Conservation (phyloP, 2,329 filamentous ascomycete species). For the Diatrype stigma region DNA sequence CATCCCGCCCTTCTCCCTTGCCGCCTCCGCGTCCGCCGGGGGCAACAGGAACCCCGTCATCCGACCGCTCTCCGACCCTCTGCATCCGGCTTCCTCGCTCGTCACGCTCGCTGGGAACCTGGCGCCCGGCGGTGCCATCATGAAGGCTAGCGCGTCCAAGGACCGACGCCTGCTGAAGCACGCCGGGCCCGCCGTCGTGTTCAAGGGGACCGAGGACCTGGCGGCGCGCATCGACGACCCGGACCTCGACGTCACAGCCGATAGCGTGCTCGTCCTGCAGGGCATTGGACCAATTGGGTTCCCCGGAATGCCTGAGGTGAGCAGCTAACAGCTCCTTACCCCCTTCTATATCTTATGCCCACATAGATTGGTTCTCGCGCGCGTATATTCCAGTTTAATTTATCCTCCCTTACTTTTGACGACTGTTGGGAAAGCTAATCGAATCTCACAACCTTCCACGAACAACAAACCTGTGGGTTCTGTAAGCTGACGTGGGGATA, state of each 20-base stretch:
- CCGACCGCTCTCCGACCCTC: constrained; percentile 57
- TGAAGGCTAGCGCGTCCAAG: constrained; percentile 85
- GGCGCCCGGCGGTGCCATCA: constrained; percentile 76
- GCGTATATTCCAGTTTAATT: too few species aligned
- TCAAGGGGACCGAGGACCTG: constrained; percentile 73
- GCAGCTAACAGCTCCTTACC: too few species aligned
- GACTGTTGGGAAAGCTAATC: too few species aligned
- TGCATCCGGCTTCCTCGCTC: constrained; percentile 74
- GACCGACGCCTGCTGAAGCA: constrained; percentile 56
- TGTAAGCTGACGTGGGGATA: too few species aligned
- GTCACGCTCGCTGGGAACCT: constrained; percentile 82
- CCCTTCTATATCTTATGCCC: too few species aligned
- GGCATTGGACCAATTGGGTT: constrained; percentile 88
- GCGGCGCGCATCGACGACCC: constrained; percentile 56
- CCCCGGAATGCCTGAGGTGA: constrained; percentile 80
- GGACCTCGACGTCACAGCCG: constrained; percentile 55
- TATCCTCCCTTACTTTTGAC: too few species aligned
- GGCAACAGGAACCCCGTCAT: constrained; percentile 40
- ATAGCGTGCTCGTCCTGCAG: constrained; percentile 72
- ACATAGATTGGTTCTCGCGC: too few species aligned
- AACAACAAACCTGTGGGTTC: too few species aligned
- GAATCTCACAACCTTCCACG: too few species aligned
- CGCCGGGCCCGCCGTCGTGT: constrained; percentile 53
- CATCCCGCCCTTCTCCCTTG: constrained; percentile 55
- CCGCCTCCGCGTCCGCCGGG: constrained; percentile 25